Evolutionary conservation across 129 eudicot species (phyloP), one percentile per base, ranked within the genome.

Genomic region (Ambrosia artemisiifolia): DNA sequence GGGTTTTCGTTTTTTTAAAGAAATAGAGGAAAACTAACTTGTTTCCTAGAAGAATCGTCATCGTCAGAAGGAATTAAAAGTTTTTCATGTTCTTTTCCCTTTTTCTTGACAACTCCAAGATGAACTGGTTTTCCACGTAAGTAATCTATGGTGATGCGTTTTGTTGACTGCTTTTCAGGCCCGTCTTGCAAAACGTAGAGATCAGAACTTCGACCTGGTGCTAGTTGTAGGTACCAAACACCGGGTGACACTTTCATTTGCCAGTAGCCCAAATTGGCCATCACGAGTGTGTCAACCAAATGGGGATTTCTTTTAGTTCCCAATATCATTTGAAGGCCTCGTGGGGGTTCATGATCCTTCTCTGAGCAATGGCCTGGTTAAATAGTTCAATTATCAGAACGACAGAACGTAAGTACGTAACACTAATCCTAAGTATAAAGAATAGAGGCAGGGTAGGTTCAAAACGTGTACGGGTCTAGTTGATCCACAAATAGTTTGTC

Each of bases 201-300:
- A 83, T 94, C 95, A 18, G 96, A 94, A 75, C 98, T 94, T 86
- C 98, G 84, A 69, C 98, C 98, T 2, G 98, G 95, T 34, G 98
- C 98, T 74, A 94, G 86, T 82, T 85, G 96, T 63, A 94, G 77
- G 75, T 94, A 86, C 98, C 96, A 94, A 38, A 94, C 90, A 57
- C 98, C 98, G 11, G 98, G 96, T 77, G 85, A 83, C 63, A 86
- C 95, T 79, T 94, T 94, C 98, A 94, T 89, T 83, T 94, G 98
- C 98, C 98, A 94, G 72, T 94, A 94, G 57, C 98, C 98, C 69
- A 94, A 75, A 87, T 94, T 94, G 77, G 98, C 96, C 98, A 94
- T 94, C 47, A 94, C 98, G 54, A 94, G 88, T 3, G 98, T 94
- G 80, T 94, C 98, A 35, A 94, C 98, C 72, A 94, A 81, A 80